Conservation (phyloP, 1,284 basidiomycete species). For the Ustilago hordei region DNA sequence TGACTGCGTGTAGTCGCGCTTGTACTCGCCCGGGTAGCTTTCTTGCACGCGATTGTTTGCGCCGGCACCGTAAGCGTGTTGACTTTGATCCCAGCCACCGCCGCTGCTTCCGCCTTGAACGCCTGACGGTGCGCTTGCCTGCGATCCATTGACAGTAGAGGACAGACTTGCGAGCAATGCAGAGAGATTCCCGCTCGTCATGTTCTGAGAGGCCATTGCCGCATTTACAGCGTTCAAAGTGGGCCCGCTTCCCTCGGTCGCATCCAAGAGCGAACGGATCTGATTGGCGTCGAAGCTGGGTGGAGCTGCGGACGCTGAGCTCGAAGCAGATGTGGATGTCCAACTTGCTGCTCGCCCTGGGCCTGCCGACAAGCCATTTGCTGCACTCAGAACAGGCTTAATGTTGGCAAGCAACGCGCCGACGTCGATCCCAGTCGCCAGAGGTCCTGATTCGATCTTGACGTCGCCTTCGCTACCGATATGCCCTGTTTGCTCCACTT, state of each 20-base stretch:
- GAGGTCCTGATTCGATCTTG: background rate
- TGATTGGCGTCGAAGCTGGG: conserved; percentile 30
- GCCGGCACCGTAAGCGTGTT: conserved; percentile 1
- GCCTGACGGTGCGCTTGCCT: background rate
- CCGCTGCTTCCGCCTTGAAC: background rate
- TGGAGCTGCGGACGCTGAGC: conserved; percentile 6
- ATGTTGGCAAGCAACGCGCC: conserved; percentile 32
- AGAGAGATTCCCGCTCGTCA: conserved; percentile 18
- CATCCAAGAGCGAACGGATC: conserved; percentile 29
- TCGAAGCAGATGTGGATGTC: background rate
- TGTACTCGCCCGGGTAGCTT: conserved; percentile 43
- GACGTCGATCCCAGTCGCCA: conserved; percentile 1
- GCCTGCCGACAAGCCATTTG: background rate
- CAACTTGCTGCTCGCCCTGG: background rate
- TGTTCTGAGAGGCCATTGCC: conserved; percentile 14
- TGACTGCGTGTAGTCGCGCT: conserved; percentile 19
- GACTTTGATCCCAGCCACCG: conserved; percentile 15
- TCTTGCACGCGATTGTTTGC: background rate
- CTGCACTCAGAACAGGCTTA: conserved; percentile 4
- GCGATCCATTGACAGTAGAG: conserved; percentile 5
- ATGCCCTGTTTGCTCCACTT: background rate
- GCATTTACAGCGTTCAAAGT: conserved; percentile 15
- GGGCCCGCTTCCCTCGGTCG: conserved; percentile 19
- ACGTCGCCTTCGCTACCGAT: background rate
- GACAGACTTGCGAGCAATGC: conserved; percentile 32